Conservation (phyloP, 257 asterid species). For the Solanum peruvianum region DNA sequence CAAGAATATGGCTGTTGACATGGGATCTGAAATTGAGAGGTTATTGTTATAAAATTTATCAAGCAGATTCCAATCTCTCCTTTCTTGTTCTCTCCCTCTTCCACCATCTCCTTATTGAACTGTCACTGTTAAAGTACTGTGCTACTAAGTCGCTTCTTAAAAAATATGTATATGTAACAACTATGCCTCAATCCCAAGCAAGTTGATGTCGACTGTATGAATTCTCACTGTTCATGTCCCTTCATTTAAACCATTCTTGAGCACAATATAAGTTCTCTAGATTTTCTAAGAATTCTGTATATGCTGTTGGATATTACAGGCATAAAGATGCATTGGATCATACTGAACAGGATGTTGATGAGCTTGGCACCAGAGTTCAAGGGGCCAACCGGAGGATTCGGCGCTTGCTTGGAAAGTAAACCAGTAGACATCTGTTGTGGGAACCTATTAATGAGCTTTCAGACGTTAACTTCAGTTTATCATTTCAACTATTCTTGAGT, state of each 20-base stretch:
- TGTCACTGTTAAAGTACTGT: neutral
- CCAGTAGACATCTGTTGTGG: neutral
- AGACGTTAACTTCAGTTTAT: neutral
- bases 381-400: constrained; percentile 22
- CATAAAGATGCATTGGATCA: constrained; percentile 16
- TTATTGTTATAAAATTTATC: neutral
- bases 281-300: neutral
- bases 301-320: constrained; percentile 10
- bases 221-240: neutral
- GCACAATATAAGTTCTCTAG: neutral
- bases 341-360: constrained; percentile 24
- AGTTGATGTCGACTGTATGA: neutral
- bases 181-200: neutral
- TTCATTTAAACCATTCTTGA: neutral
- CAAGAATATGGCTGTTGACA: constrained; percentile 38
- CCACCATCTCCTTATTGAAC: neutral
- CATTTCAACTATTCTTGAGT: neutral
- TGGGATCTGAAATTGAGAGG: constrained; percentile 39
- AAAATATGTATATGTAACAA: neutral
- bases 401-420: constrained; percentile 34
- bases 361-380: constrained; percentile 16
- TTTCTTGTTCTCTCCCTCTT: neutral
- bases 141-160: neutral
- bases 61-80: neutral
- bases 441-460: neutral